These are phyloP conservation scores for Colletotrichum neosansevieriae DNA, from an alignment of 2,329 filamentous ascomycete genomes.

Conservation along the genomic window DNA sequence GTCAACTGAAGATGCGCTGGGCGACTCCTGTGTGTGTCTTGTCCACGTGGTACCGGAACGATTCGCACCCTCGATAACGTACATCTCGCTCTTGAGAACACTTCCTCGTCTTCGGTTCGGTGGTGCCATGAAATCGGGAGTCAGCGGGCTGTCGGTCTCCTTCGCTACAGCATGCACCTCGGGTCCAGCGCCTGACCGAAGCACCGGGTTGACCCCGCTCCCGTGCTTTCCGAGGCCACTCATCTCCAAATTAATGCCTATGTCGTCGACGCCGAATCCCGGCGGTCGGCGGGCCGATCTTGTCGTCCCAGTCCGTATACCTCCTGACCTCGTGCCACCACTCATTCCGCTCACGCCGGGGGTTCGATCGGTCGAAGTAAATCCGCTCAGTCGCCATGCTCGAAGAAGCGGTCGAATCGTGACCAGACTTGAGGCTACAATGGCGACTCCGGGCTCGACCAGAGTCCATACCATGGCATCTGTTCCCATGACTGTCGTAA, in stretches of 20 bases:
- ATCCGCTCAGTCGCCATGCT: constrained; percentile 59
- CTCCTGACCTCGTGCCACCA: constrained; percentile 48
- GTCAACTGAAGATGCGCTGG: constrained; percentile 43
- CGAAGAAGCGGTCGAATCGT: constrained; percentile 68
- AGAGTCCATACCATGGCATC: constrained; percentile 68
- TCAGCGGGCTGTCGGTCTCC: background rate
- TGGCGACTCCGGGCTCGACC: constrained; percentile 68
- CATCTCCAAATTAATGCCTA: constrained; percentile 53
- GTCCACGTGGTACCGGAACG: constrained; percentile 28
- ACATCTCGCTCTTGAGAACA: constrained; percentile 50
- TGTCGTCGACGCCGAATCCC: constrained; percentile 52
- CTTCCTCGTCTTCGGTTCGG: constrained; percentile 6
- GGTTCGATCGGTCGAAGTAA: constrained; percentile 55
- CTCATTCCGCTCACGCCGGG: constrained; percentile 44
- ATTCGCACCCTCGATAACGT: constrained; percentile 50
- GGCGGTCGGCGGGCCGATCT: constrained; percentile 46
- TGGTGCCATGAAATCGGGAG: background rate
- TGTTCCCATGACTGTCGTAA: constrained; percentile 57
- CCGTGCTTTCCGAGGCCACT: constrained; percentile 15
- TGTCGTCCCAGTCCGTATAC: constrained; percentile 47
- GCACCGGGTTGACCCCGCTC: constrained; percentile 11
- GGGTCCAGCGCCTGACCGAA: background rate
- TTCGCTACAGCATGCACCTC: background rate
- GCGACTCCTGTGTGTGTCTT: constrained; percentile 43
- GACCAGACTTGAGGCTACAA: constrained; percentile 64